Base-by-base conservation (phyloP, 2,329 filamentous ascomycete genomes). In the Daldinia sp. region DNA sequence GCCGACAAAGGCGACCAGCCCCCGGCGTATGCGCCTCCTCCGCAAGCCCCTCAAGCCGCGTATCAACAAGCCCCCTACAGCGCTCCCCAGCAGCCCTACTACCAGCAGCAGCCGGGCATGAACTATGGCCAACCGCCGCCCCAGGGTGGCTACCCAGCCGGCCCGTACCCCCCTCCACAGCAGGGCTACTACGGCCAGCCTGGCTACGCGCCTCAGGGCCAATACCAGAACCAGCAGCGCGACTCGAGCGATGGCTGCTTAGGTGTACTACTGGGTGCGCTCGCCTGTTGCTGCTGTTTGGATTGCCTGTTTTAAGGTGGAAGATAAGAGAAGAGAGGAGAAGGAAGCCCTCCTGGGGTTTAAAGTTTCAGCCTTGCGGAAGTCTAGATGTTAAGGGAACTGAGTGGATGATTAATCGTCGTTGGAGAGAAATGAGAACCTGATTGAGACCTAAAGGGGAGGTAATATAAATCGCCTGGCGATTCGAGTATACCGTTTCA, bases 251-350 rank as follows among this genome's bases (percentile, higher is more conserved):
- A 78, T 68, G 77, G 79, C 13, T 79, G 79, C 60, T 72, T 86
- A 46, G 82, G 82, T 37, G 84, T 83, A 46, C 75, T 87, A 60
- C 72, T 87, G 15, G 86, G 84, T 15, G 81, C 81, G 69, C 74
- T 87, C 67, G 87, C 87, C 1, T 88, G 86, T 76, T 89, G 87
- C 76, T 89, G 87, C 78, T 89, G 87, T 74, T 75, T 89, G 74
- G 87, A 89, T 71, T 71, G 79, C 23, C 75, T 88, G n/a, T 88
- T 87, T 74, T 89, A 84, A 75, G 46, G 48, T 9, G 13, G 13
- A 7, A 33, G 33, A n/a, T 6, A 13, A 53, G 6, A 20, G 15
- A n/a, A 13, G 30, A 23, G 35, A 18, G 23, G 58, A 37, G 44
- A 18, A 35, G 33, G 30, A 6, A 33, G 26, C 15, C 5, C 5